Conservation (phyloP, 768 basidiomycete genomes). For the Xerocomus brunneocitrinus region DNA sequence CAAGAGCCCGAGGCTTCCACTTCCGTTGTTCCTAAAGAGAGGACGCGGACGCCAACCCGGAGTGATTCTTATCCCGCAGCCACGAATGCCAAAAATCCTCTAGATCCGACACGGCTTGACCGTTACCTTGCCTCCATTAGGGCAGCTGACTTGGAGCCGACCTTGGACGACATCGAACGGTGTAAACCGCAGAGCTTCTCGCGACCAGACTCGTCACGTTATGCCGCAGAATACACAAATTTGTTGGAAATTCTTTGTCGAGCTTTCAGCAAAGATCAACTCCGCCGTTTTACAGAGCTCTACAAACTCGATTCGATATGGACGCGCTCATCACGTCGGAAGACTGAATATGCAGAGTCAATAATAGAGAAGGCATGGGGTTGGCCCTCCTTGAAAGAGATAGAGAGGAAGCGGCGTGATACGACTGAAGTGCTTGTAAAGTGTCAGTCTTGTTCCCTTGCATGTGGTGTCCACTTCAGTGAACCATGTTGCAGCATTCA, state of each 20-base stretch:
- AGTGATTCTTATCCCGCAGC: slow-evolving; percentile 1
- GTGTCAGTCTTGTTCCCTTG: slow-evolving; percentile 35
- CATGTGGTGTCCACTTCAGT: slow-evolving; percentile 1
- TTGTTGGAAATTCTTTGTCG: slow-evolving; percentile 50
- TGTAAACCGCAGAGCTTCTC: slow-evolving; percentile 43
- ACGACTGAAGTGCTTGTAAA: slow-evolving; percentile 43
- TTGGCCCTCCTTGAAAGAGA: slow-evolving; percentile 57
- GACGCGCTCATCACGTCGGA: slow-evolving; percentile 34
- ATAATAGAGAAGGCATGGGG: slow-evolving; percentile 66
- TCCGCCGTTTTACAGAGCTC: slow-evolving; percentile 48
- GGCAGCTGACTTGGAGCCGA: slow-evolving; percentile 42
- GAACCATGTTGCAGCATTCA: slow-evolving; percentile 40
- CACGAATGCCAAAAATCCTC: slow-evolving; percentile 21
- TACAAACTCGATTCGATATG: slow-evolving; percentile 40
- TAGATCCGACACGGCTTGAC: slow-evolving; percentile 47
- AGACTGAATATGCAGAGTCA: slow-evolving; percentile 39
- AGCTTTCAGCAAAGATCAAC: slow-evolving; percentile 61
- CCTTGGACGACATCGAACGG: slow-evolving; percentile 58
- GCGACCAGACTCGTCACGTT: slow-evolving; percentile 39
- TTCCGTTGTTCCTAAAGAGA: not conserved
- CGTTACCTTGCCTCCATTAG: slow-evolving; percentile 53
- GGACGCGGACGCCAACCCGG: slow-evolving; percentile 1
- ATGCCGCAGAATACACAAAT: slow-evolving; percentile 49
- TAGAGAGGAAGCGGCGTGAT: slow-evolving; percentile 47
- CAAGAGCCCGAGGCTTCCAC: slow-evolving; percentile 5